Conservation (phyloP, 345 rosid genomes). For the Euphorbia pulcherrima region DNA sequence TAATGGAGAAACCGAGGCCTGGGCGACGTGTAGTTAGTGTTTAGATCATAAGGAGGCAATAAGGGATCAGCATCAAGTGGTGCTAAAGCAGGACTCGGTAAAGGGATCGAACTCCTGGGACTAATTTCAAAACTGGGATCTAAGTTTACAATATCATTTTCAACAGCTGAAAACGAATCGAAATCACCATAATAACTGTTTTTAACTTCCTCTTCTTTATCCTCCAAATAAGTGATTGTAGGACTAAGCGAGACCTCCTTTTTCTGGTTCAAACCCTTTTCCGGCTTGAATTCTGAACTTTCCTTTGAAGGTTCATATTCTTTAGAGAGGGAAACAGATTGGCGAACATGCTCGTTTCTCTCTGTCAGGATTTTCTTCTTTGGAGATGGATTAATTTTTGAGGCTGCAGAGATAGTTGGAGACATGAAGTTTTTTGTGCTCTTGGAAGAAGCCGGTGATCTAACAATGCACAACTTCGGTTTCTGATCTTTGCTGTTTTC, state of each 20-base stretch:
- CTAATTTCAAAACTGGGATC: conserved; percentile 46
- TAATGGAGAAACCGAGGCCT: conserved; percentile 63
- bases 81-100: conserved; percentile 41
- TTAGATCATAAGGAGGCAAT: conserved; percentile 54
- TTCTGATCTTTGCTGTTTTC: conserved; percentile 50
- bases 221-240: conserved; percentile 32
- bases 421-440: conserved; percentile 75
- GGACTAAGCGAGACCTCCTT: conserved; percentile 38
- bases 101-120: conserved; percentile 28
- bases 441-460: conserved; percentile 40
- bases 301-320: conserved; percentile 36
- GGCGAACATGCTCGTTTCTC: conserved; percentile 44
- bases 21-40: conserved; percentile 54
- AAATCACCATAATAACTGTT: conserved; percentile 13
- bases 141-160: conserved; percentile 39
- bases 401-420: conserved; percentile 82
- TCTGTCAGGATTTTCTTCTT: conserved; percentile 69
- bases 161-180: conserved; percentile 11
- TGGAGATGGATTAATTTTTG: conserved; percentile 64
- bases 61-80: conserved; percentile 58
- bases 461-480: conserved; percentile 32
- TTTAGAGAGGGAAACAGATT: conserved; percentile 44
- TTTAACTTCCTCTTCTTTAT: conserved; percentile 10
- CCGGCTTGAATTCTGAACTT: conserved; percentile 24
- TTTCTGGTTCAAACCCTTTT: conserved; percentile 21